Evolutionary conservation across 441 rosid genomes (phyloP).

Genomic region (Capsella rubella): DNA sequence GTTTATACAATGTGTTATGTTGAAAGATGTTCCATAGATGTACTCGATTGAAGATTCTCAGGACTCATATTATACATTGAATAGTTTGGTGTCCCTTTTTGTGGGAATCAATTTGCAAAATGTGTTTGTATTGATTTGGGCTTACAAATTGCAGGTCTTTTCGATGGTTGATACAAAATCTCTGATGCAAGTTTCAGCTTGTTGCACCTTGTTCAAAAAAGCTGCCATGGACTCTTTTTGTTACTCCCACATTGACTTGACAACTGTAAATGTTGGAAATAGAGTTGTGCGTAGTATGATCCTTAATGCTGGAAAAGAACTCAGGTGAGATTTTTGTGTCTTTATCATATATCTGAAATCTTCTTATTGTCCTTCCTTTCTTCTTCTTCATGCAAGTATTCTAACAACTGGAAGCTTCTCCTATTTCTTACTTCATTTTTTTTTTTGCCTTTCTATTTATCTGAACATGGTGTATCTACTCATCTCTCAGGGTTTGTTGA

Average conservation of each 20-base stretch:
- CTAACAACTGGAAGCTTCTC: too few relatives aligned
- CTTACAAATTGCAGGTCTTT: conserved; percentile 57
- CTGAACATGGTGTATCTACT: background rate
- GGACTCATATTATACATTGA: background rate
- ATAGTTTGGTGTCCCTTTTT: background rate
- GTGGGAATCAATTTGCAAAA: background rate
- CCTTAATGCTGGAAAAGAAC: conserved; percentile 78
- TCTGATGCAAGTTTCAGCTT: conserved; percentile 64
- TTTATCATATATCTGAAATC: background rate
- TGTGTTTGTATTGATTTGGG: too few relatives aligned
- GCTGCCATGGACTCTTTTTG: conserved; percentile 80
- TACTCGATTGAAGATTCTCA: background rate
- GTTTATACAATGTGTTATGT: background rate
- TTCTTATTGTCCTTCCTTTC: background rate
- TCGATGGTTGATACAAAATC: conserved; percentile 83
- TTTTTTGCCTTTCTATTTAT: background rate
- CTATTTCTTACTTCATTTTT: background rate
- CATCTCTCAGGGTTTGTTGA: conserved; percentile 1
- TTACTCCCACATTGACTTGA: conserved; percentile 73
- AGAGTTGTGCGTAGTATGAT: conserved; percentile 76
- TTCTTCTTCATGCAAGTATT: background rate
- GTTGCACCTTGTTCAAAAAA: conserved; percentile 77
- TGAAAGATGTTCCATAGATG: background rate
- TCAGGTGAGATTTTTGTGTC: conserved; percentile 49
- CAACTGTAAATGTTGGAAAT: conserved; percentile 63